These are phyloP conservation scores for Elaeis oleifera DNA, from an alignment of 202 grass and related monocot genomes.

Conservation along the genomic window DNA sequence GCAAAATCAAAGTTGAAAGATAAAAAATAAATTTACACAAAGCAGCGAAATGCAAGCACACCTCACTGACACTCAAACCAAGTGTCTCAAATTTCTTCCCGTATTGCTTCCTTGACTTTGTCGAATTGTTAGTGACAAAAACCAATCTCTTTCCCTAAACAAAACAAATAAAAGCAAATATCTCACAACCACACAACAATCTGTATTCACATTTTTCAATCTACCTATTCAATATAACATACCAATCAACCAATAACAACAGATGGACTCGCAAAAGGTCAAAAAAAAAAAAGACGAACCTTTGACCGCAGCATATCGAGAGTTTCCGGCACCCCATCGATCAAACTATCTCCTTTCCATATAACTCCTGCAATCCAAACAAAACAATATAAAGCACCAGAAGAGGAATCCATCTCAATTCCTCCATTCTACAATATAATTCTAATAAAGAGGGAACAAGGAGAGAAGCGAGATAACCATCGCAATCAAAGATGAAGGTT, in stretches of 20 bases:
- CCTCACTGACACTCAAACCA: conserved; percentile 66
- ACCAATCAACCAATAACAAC: background rate
- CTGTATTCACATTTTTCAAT: too few species aligned
- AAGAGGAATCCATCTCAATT: background rate
- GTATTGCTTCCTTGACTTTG: conserved; percentile 94
- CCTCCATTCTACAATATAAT: too few species aligned
- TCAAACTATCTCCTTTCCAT: conserved; percentile 94
- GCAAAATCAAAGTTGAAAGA: conserved; percentile 1
- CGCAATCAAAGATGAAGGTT: conserved; percentile 95
- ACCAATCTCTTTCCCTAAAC: conserved; percentile 79
- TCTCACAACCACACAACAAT: too few species aligned
- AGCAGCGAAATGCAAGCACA: background rate
- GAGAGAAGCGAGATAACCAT: conserved; percentile 30
- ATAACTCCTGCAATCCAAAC: conserved; percentile 53
- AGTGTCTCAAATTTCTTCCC: conserved; percentile 88
- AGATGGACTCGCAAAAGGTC: background rate
- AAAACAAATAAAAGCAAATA: background rate
- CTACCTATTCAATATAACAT: too few species aligned
- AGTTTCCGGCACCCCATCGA: conserved; percentile 77
- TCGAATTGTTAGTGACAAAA: conserved; percentile 97
- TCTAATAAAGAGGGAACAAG: too few species aligned
- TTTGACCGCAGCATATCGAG: conserved; percentile 88
- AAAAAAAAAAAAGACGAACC: conserved; percentile 19
- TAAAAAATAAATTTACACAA: background rate
- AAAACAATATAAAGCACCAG: background rate